Percentiles rank a stretch among this genome's conserved stretches.
phyloP scores from a whole-genome alignment of 2,329 filamentous ascomycete genomes.

The Coniochaeta sp. region DNA sequence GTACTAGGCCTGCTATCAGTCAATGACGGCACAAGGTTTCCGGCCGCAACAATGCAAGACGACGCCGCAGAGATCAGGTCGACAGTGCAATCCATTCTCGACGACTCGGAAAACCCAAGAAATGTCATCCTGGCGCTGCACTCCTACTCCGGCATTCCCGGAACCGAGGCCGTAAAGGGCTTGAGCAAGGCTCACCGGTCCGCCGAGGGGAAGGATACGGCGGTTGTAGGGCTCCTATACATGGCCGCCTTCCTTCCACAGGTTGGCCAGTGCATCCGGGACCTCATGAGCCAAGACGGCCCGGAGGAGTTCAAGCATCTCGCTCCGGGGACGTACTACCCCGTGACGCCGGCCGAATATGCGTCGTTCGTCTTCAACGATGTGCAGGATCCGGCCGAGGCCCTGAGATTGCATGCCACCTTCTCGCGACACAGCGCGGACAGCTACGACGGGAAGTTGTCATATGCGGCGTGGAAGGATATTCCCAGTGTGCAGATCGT shows the following conservation, averaged over 20 bases:
- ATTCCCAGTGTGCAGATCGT: conserved; percentile 6
- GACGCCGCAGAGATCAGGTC: conserved; percentile 9
- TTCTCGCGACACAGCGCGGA: conserved; percentile 11
- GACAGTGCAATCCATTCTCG: conserved; percentile 5
- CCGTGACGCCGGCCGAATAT: not conserved
- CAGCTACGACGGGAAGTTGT: conserved; percentile 7
- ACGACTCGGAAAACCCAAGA: conserved; percentile 12
- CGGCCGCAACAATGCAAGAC: conserved; percentile 8
- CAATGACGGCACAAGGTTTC: conserved; percentile 8
- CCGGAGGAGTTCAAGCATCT: conserved; percentile 2
- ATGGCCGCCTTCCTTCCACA: conserved; percentile 11
- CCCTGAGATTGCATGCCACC: not conserved
- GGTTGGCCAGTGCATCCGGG: conserved; percentile 5
- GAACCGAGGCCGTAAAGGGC: conserved; percentile 19
- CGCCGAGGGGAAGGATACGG: conserved; percentile 16
- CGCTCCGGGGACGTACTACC: conserved; percentile 6
- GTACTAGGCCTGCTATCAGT: conserved; percentile 7
- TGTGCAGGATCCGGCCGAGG: not conserved
- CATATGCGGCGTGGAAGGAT: conserved; percentile 11
- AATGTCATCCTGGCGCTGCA: conserved; percentile 22
- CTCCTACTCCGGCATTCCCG: conserved; percentile 25
- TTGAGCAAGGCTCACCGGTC: conserved; percentile 15
- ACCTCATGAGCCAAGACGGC: not conserved
- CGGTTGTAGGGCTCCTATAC: conserved; percentile 20
- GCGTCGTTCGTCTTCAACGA: conserved; percentile 5